Evolutionary conservation across 1,284 basidiomycete species (phyloP), one percentile per base, ranked within the genome.

Genomic region (Amylostereum chailletii): DNA sequence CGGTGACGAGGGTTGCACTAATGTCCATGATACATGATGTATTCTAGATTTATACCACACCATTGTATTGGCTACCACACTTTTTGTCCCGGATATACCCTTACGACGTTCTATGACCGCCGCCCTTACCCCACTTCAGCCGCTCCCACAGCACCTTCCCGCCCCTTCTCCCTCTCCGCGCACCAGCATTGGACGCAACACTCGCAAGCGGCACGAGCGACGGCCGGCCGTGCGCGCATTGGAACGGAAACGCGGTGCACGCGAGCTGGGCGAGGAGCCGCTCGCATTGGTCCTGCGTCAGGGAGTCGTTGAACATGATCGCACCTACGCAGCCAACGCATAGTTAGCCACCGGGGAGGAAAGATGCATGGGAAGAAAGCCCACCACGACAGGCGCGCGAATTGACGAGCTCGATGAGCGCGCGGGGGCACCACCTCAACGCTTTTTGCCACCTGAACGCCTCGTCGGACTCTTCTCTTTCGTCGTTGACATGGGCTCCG

Each of bases 261-360:
- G 82, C 74, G 27, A 97, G 72, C 55, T 82, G 75, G 4, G 61
- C 57, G 36, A 97, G 70, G 38, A 98, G 75, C 32, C 74, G 71
- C 56, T 75, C 62, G 62, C 90, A 90, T 61, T 95, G 90, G 34
- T 76, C 72, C 2, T 66, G 49, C 11, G 71, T 77, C 45, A 98
- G 72, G 1, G 71, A 53, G 62, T 97, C 94, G 57, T 93, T 94
- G 73, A 98, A 98, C 94, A 98, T 97, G 65, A 96, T 89, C 0
- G 94, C 91, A 45, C 90, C 91, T 94, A 61, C 6, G 19, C 19
- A 30, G 41, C 42, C 9, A 47, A 40, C 32, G 44, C 26, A 47
- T 43, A 10, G 2, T 38, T n/a, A 29, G 32, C 40, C 19, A 38
- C 31, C 56, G 3, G 56, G 45, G 39, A 33, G 31, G 32, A 26